Conservation (phyloP, 2,329 filamentous ascomycete species). For the Cladobotryum protrusum region DNA sequence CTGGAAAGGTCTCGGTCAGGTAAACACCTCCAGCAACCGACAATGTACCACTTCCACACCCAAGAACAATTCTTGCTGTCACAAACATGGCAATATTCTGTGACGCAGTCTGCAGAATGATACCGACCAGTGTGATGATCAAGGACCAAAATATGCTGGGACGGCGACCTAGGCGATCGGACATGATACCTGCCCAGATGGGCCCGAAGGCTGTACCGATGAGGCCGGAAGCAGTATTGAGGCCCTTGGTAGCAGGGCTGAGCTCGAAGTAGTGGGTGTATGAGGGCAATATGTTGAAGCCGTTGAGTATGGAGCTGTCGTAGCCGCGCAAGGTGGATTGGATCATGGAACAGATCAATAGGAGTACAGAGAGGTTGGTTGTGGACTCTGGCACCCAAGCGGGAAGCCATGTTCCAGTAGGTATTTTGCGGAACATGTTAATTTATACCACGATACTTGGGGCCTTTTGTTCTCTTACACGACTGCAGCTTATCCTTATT, state of each 20-base stretch:
- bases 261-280: constrained; percentile 52
- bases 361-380: constrained; percentile 30
- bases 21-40: constrained; percentile 39
- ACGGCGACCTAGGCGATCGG: constrained; percentile 23
- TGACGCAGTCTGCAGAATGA: constrained; percentile 28
- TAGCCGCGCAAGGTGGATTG: constrained; percentile 34
- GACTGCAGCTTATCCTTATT: too few species aligned
- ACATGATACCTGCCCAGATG: constrained; percentile 35
- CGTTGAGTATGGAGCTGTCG: constrained; percentile 49
- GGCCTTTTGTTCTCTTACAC: too few species aligned
- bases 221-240: constrained; percentile 51
- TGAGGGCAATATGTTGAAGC: constrained; percentile 49
- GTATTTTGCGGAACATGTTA: constrained; percentile 11
- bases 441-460: too few species aligned
- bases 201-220: constrained; percentile 44
- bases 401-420: constrained; percentile 41
- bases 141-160: constrained; percentile 23
- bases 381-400: constrained; percentile 41
- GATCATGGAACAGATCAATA: constrained; percentile 39
- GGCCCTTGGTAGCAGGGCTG: constrained; percentile 43
- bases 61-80: constrained; percentile 45
- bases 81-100: constrained; percentile 45
- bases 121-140: constrained; percentile 36
- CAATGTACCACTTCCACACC: constrained; percentile 38
- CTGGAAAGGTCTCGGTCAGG: constrained; percentile 43